Evolutionary conservation across 2,329 filamentous ascomycete genomes (phyloP).

Genomic region (Cadophora gregata): DNA sequence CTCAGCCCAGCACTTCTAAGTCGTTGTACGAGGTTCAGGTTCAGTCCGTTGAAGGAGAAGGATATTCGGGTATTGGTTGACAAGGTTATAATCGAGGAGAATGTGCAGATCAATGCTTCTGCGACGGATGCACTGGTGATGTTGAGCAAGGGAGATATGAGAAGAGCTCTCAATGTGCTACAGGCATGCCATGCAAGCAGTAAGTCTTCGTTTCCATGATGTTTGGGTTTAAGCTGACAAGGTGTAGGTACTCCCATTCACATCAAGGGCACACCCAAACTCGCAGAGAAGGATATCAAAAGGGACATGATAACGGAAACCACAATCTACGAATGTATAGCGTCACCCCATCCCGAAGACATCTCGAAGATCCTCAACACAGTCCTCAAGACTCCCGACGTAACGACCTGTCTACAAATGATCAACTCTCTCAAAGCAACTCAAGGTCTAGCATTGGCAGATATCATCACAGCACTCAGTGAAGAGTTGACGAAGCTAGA

Average conservation of each 20-base stretch:
- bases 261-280: conserved; percentile 62
- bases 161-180: conserved; percentile 89
- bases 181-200: conserved; percentile 97
- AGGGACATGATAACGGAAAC: conserved; percentile 90
- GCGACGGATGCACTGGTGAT: conserved; percentile 84
- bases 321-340: conserved; percentile 96
- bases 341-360: conserved; percentile 88
- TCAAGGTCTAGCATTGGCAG: conserved; percentile 88
- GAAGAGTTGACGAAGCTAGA: conserved; percentile 85
- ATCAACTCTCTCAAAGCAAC: conserved; percentile 86
- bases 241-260: conserved; percentile 71
- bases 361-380: conserved; percentile 85
- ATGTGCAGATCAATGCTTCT: conserved; percentile 80
- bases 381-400: conserved; percentile 82
- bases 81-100: conserved; percentile 86
- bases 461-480: conserved; percentile 86
- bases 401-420: conserved; percentile 86
- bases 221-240: not conserved
- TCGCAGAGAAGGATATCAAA: conserved; percentile 68
- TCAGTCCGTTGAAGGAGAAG: conserved; percentile 87
- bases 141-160: conserved; percentile 95
- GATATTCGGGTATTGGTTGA: conserved; percentile 89
- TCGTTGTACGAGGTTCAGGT: conserved; percentile 91
- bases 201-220: conserved; percentile 49
- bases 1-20: conserved; percentile 91